Percentiles rank a stretch among this genome's conserved stretches.
These are phyloP conservation scores for Cyclanthera cordifolia DNA, from an alignment of 306 rosid genomes.

Conservation along the genomic window DNA sequence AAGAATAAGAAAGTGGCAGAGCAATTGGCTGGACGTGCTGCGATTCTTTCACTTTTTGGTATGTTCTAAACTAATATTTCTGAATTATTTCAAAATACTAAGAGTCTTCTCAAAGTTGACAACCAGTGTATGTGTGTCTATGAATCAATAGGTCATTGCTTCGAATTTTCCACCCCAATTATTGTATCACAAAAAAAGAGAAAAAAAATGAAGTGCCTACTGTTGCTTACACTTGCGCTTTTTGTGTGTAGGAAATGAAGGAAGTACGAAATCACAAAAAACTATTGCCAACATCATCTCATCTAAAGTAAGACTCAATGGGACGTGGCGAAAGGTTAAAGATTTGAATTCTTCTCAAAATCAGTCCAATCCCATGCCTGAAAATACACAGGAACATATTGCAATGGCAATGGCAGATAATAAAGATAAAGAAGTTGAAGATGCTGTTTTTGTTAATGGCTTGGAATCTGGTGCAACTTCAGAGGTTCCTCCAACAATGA, in stretches of 20 bases:
- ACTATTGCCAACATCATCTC: conserved; percentile 26
- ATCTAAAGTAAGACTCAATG: conserved; percentile 26
- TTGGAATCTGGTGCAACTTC: conserved; percentile 12
- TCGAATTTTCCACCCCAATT: too few relatives aligned
- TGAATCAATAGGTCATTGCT: too few relatives aligned
- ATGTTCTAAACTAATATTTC: not conserved
- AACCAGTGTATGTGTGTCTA: too few relatives aligned
- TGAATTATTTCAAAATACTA: not conserved
- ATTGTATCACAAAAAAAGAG: too few relatives aligned
- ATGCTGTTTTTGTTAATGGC: conserved; percentile 5
- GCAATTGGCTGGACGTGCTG: conserved; percentile 42
- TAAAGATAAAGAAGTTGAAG: conserved; percentile 2
- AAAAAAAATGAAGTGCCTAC: not conserved
- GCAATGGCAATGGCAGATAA: not conserved
- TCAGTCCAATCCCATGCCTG: not conserved
- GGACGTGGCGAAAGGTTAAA: conserved; percentile 15
- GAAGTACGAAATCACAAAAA: conserved; percentile 18
- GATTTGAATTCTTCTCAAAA: not conserved
- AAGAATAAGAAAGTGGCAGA: conserved; percentile 52
- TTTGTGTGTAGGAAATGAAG: conserved; percentile 21
- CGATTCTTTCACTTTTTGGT: conserved; percentile 41
- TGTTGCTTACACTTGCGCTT: conserved; percentile 3
- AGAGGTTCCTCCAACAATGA: not conserved
- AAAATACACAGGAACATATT: conserved; percentile 7
- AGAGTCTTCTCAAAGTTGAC: not conserved